These are phyloP conservation scores for Quercus phellos DNA, from an alignment of 331 rosid species.

Conservation along the genomic window DNA sequence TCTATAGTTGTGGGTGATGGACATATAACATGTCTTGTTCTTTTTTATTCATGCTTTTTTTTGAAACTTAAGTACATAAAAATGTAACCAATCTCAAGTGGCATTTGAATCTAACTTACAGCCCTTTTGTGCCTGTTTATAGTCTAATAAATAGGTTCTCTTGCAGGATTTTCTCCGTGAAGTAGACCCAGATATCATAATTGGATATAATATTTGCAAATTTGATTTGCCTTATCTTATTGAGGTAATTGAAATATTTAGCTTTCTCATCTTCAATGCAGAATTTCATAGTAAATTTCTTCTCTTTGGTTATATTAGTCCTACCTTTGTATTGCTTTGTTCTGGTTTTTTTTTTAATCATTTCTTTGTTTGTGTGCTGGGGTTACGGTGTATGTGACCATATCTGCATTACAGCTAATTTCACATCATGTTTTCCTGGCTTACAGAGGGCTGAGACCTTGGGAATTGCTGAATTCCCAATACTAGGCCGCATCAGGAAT, in stretches of 20 bases:
- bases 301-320: neutral
- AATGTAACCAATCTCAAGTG: conserved; percentile 12
- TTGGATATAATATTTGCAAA: conserved; percentile 98
- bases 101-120: conserved; percentile 8
- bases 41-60: neutral
- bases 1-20: neutral
- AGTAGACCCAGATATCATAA: conserved; percentile 93
- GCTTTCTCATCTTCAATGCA: conserved; percentile 12
- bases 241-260: conserved; percentile 47
- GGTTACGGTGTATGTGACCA: neutral
- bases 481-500: conserved; percentile 78
- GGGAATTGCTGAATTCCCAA: conserved; percentile 81
- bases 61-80: neutral
- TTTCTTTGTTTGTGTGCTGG: neutral
- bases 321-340: neutral
- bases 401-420: neutral
- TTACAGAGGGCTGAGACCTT: conserved; percentile 76
- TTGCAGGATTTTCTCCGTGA: conserved; percentile 78
- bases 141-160: conserved; percentile 21
- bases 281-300: neutral
- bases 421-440: conserved; percentile 11
- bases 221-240: conserved; percentile 94
- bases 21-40: neutral
- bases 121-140: neutral
- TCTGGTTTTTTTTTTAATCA: too few species aligned